Evolutionary conservation across 495 filamentous ascomycete species (phyloP).

Genomic region (Aspergillus homomorphus): DNA sequence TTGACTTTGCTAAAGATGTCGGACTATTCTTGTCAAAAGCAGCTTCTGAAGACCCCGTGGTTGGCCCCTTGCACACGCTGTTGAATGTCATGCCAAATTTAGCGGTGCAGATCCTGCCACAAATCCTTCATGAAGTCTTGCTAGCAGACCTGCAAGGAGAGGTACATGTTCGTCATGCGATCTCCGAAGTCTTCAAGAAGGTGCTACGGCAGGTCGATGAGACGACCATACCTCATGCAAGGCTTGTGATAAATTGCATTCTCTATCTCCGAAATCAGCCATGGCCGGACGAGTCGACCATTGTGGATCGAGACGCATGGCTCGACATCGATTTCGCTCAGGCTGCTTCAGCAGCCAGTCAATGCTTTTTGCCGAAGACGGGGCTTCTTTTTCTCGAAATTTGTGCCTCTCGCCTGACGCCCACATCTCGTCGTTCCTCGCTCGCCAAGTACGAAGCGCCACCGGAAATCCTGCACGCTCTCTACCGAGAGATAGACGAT

Average conservation of each 20-base stretch:
- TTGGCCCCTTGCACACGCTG: slow-evolving; percentile 61
- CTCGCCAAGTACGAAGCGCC: slow-evolving; percentile 55
- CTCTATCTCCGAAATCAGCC: slow-evolving; percentile 85
- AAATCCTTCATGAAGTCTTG: slow-evolving; percentile 76
- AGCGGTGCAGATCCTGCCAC: slow-evolving; percentile 70
- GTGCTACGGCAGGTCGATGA: slow-evolving; percentile 29
- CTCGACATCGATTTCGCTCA: slow-evolving; percentile 74
- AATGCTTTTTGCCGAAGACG: slow-evolving; percentile 82
- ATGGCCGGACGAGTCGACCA: slow-evolving; percentile 69
- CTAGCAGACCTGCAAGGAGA: slow-evolving; percentile 42
- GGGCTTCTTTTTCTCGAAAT: slow-evolving; percentile 83
- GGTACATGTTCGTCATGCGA: slow-evolving; percentile 25
- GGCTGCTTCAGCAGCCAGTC: slow-evolving; percentile 71
- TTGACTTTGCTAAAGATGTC: slow-evolving; percentile 64
- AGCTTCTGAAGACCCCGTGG: slow-evolving; percentile 58
- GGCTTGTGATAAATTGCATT: slow-evolving; percentile 70
- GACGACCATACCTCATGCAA: slow-evolving; percentile 45
- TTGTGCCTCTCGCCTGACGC: slow-evolving; percentile 50
- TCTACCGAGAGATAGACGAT: slow-evolving; percentile 90
- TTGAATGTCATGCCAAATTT: slow-evolving; percentile 61
- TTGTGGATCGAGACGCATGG: slow-evolving; percentile 77
- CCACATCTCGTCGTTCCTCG: slow-evolving; percentile 65
- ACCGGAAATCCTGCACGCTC: slow-evolving; percentile 65
- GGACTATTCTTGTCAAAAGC: slow-evolving; percentile 59
- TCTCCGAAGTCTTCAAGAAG: slow-evolving; percentile 47